Evolutionary conservation across 140 eudicot species (phyloP).

Genomic region (Stevia rebaudiana): DNA sequence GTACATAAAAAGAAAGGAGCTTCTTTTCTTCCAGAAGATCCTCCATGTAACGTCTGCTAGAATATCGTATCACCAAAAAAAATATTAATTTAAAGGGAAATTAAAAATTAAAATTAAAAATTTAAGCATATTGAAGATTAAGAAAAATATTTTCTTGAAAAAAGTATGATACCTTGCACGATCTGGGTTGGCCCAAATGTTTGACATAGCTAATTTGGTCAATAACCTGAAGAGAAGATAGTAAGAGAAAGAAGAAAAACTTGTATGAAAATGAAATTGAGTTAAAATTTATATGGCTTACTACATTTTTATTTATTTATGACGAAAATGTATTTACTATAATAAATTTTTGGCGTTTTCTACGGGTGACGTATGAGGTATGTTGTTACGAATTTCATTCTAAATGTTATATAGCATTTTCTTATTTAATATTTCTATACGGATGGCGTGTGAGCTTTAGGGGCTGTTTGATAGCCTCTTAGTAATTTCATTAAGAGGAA

Average conservation of each 20-base stretch:
- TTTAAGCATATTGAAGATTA: neutral
- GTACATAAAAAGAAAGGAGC: slow-evolving; percentile 45
- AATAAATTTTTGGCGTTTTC: slow-evolving; percentile 13
- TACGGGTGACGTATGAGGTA: slow-evolving; percentile 13
- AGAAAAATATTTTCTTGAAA: neutral
- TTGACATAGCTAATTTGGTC: slow-evolving; percentile 37
- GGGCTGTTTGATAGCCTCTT: too few species aligned
- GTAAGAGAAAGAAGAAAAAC: neutral
- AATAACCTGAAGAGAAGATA: slow-evolving; percentile 13
- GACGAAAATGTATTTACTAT: neutral
- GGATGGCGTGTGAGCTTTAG: too few species aligned
- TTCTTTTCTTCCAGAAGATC: slow-evolving; percentile 61
- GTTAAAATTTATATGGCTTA: neutral
- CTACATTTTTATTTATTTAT: neutral
- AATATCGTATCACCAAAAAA: slow-evolving; percentile 12
- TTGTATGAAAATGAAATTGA: neutral
- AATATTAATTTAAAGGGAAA: neutral
- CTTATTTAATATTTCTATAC: neutral
- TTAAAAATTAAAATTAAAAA: neutral
- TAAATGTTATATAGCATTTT: neutral
- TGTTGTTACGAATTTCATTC: slow-evolving; percentile 9
- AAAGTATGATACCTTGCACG: slow-evolving; percentile 10
- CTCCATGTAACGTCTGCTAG: slow-evolving; percentile 53
- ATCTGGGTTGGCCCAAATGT: slow-evolving; percentile 39
- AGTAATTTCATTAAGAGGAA: too few species aligned